A percentile compares a stretch with the other conserved stretches of the same genome.
Conservation (phyloP, 148 eudicot genomes). For the Diospyros kaki region DNA sequence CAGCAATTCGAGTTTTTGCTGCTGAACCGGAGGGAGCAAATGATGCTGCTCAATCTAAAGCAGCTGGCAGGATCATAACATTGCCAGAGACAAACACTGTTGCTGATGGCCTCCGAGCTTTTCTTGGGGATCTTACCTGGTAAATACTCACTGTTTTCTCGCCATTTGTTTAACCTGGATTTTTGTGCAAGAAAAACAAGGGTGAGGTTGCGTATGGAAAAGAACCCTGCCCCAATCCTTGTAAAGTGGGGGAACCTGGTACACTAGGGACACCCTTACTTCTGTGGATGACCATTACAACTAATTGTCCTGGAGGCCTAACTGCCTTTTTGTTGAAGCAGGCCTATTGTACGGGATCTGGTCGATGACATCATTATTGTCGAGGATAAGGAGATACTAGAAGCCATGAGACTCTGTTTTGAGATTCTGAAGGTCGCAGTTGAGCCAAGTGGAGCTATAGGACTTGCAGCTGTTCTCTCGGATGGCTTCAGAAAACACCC, state of each 20-base stretch:
- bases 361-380: slow-evolving; percentile 78
- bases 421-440: slow-evolving; percentile 87
- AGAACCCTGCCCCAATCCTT: too few relatives aligned
- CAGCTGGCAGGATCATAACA: slow-evolving; percentile 53
- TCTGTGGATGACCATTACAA: neutral
- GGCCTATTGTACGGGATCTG: slow-evolving; percentile 90
- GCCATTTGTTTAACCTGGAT: too few relatives aligned
- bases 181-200: too few relatives aligned
- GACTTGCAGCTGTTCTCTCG: slow-evolving; percentile 83
- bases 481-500: slow-evolving; percentile 59
- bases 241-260: too few relatives aligned
- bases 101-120: slow-evolving; percentile 96
- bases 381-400: slow-evolving; percentile 73
- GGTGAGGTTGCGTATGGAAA: too few relatives aligned
- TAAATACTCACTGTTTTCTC: slow-evolving; percentile 17
- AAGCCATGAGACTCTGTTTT: slow-evolving; percentile 81
- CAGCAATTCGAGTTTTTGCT: slow-evolving; percentile 69
- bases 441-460: slow-evolving; percentile 95
- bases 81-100: slow-evolving; percentile 69
- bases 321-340: slow-evolving; percentile 19
- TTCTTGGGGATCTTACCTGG: slow-evolving; percentile 90
- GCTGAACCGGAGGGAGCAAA: slow-evolving; percentile 96
- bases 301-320: neutral
- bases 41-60: slow-evolving; percentile 88
- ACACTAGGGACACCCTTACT: neutral